Evolutionary conservation across 176 grass and related monocot species (phyloP), one percentile per base, ranked within the genome.

Genomic region (Thalia dealbata): DNA sequence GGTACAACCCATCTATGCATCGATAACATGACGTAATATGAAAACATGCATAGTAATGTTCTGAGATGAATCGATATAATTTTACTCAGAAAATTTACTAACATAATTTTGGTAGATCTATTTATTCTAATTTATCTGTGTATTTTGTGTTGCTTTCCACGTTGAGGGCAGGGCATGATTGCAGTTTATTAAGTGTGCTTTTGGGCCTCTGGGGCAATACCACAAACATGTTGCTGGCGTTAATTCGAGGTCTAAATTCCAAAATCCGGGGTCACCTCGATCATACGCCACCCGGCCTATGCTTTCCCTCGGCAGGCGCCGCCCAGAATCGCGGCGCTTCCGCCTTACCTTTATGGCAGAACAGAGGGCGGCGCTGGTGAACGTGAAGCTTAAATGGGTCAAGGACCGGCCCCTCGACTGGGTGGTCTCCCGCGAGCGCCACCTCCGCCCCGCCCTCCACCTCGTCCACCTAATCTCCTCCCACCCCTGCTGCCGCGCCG

Each of bases 381-480:
- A 95, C 77, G 77, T 88, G 67, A 91, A 86, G 58, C 29, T 85
- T 3, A 88, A 85, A 79, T 75, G 82, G 87, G 71, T 88, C 18
- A 95, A 95, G 83, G 91, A 95, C 22, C 61, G 82, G 26, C 52
- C 29, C 1, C 91, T 91, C 67, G 91, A 95, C 67, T 77, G 27
- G 10, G 74, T 56, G 0, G 80, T 95, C 43, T 75, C 74, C 52
- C 51, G 84, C 3, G 82, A 90, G 78, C 87, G 87, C 54, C 50
- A 87, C 80, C 91, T 88, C 62, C 85, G 85, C 72, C 32, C 73
- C 10, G 80, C 80, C 79, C 80, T 90, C 84, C 91, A 85, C 74
- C 87, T 95, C 79, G 81, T 90, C 91, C 81, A 89, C 67, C 80
- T 88, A 25, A 73, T 90, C 73, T 95, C 75, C 59, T 29, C 74